Evolutionary conservation across 2,329 filamentous ascomycete genomes (phyloP), one percentile per base, ranked within the genome.

Genomic region (Penicillium glabrum): DNA sequence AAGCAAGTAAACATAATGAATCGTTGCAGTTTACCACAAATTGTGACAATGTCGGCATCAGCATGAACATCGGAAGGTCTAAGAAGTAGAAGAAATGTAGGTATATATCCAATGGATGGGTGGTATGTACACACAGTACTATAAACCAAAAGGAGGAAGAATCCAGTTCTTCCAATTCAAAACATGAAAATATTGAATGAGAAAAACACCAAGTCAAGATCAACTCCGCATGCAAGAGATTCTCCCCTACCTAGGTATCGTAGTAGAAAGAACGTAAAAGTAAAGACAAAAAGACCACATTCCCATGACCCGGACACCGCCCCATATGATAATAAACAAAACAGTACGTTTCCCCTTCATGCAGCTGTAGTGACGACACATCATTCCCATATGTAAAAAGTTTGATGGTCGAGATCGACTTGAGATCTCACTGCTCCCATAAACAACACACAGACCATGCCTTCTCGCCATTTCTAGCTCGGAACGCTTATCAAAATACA

Each of bases 401-500:
- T 9, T 39, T 58, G 45, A 51, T 47, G 51, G 14, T 46, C 49
- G 43, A 52, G 49, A 55, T 26, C 41, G 46, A 53, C 21, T 19
- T 35, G 29, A 21, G 35, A 39, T 26, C 45, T 46, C 33, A 39
- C 35, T 43, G 53, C 21, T 33, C 43, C 46, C 54, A 50, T 44
- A 41, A 59, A 55, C 31, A 53, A 59, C 51, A 53, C 33, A 52
- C 33, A 41, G 27, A 43, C 35, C 31, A 43, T 39, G 23, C 26
- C 37, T 29, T 23, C 33, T 37, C 33, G 14, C 29, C 10, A 19
- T 56, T 54, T 57, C 61, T 56, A 54, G 48, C 51, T 48, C 13
- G 29, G 51, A 58, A 59, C 52, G 57, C 59, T 57, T 37, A 57
- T 56, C 61, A 59, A 49, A 54, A 61, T 58, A 61, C 57, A 66